Evolutionary conservation across 768 basidiomycete genomes (phyloP).

Genomic region (Russula sp.): DNA sequence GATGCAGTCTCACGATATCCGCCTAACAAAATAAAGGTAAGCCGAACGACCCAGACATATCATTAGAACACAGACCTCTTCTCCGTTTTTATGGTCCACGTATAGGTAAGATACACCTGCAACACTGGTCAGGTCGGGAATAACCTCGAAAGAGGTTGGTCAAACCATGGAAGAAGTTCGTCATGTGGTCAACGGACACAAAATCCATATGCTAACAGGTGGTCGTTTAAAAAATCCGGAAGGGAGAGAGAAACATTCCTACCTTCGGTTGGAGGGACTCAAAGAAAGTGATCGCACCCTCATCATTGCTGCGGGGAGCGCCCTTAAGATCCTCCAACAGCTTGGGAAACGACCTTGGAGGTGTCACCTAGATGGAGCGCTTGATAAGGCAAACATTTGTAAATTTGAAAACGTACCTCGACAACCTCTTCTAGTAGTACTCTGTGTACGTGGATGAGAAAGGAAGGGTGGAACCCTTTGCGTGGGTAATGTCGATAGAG

Average conservation of each 20-base stretch:
- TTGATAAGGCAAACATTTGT: slow-evolving; percentile 2
- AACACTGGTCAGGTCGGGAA: background rate
- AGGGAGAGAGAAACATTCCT: background rate
- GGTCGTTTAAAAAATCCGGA: background rate
- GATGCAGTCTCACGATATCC: slow-evolving; percentile 17
- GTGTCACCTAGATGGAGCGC: slow-evolving; percentile 43
- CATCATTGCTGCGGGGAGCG: slow-evolving; percentile 11
- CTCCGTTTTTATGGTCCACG: slow-evolving; percentile 18
- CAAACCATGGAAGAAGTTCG: slow-evolving; percentile 45
- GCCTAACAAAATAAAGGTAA: slow-evolving; percentile 10
- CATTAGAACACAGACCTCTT: slow-evolving; percentile 6
- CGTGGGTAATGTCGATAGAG: slow-evolving; percentile 53
- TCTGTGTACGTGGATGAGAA: slow-evolving; percentile 57
- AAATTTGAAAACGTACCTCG: slow-evolving; percentile 39
- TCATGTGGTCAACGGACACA: slow-evolving; percentile 49
- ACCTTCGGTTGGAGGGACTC: slow-evolving; percentile 20
- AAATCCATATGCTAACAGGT: slow-evolving; percentile 41
- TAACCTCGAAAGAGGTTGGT: background rate
- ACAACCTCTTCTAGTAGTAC: slow-evolving; percentile 62
- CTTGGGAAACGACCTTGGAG: slow-evolving; percentile 45
- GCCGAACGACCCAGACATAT: slow-evolving; percentile 14
- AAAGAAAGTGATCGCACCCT: slow-evolving; percentile 15
- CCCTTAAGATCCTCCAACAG: slow-evolving; percentile 32
- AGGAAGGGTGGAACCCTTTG: slow-evolving; percentile 46
- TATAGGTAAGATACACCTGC: slow-evolving; percentile 21